Base-by-base conservation (phyloP, 2,329 filamentous ascomycete species). In the Mariannaea elegans region DNA sequence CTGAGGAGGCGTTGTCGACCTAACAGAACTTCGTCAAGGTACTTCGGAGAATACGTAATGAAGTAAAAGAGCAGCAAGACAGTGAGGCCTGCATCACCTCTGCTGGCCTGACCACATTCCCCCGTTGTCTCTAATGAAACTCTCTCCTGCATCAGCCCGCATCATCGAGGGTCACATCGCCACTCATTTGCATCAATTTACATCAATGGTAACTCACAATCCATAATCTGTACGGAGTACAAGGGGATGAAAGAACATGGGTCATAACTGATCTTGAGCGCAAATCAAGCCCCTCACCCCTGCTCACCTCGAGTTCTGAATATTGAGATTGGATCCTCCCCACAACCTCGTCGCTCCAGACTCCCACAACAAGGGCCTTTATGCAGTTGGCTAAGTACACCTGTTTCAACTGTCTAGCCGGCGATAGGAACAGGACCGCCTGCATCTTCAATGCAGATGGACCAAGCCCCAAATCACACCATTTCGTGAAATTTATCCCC, bases 401-500 rank as follows among this genome's bases (percentile, higher is more conserved):
- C 39, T 59, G 59, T 51, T 56, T 51, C 54, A 62, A 57, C 63
- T 59, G 58, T 59, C 61, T 70, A 61, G 34, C 47, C 62, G 56
- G 55, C 57, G 56, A 66, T 67, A 68, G 55, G 51, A 54, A 63
- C 18, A 46, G 32, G 62, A 50, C 36, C 53, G 47, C 60, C 47
- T 53, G 38, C 38, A 38, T 55, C 32, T 61, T 58, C 62, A 63
- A 50, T 60, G 56, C 53, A 61, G 54, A 64, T 61, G 60, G 58
- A 56, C 60, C 67, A 63, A 65, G 53, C 46, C 54, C 58, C 57
- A 59, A 67, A 64, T 70, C 67, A 70, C 69, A 70, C 69, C 69
- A 70, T 69, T 59, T 52, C 59, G 49, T 45, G 57, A 63, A 55
- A 46, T 57, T 34, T 53, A 59, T 58, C 56, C 61, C 63, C 60